Conservation (phyloP, 2,329 filamentous ascomycete genomes). For the Diaporthe nobilis region DNA sequence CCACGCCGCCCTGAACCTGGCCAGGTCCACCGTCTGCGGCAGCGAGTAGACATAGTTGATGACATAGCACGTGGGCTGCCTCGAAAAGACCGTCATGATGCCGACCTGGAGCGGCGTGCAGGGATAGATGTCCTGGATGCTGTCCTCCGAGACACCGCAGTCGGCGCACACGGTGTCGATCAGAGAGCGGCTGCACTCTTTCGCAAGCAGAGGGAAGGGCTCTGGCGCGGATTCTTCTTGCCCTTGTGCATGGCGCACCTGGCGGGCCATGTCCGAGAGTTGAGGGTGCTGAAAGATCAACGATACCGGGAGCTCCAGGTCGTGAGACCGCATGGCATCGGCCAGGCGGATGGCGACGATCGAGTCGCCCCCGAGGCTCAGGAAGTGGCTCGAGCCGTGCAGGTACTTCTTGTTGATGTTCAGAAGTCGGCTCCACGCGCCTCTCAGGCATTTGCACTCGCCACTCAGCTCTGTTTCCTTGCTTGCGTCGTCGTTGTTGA, state of each 20-base stretch:
- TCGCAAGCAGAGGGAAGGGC: not conserved
- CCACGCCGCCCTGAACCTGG: not conserved
- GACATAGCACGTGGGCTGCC: not conserved
- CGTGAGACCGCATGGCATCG: not conserved
- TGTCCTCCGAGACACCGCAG: not conserved
- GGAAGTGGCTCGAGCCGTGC: not conserved
- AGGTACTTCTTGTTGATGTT: not conserved
- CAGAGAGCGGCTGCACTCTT: not conserved
- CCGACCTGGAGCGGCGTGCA: constrained; percentile 49
- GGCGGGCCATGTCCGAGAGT: not conserved
- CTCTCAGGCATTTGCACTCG: not conserved
- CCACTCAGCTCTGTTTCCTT: not conserved
- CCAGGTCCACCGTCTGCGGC: not conserved
- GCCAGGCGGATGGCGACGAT: not conserved
- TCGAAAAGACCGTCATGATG: constrained; percentile 45
- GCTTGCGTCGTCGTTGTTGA: not conserved
- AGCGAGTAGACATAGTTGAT: not conserved
- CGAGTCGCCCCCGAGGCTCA: not conserved
- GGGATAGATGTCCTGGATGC: constrained; percentile 48
- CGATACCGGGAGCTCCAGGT: not conserved
- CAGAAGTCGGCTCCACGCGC: not conserved
- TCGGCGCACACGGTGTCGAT: not conserved
- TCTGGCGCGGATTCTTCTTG: not conserved
- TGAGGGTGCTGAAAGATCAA: not conserved
- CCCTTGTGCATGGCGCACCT: not conserved